A percentile compares a stretch with the other conserved stretches of the same genome.
Evolutionary conservation across 108 stramenopile genomes (phyloP).

Genomic region (Skeletonema menzelii): DNA sequence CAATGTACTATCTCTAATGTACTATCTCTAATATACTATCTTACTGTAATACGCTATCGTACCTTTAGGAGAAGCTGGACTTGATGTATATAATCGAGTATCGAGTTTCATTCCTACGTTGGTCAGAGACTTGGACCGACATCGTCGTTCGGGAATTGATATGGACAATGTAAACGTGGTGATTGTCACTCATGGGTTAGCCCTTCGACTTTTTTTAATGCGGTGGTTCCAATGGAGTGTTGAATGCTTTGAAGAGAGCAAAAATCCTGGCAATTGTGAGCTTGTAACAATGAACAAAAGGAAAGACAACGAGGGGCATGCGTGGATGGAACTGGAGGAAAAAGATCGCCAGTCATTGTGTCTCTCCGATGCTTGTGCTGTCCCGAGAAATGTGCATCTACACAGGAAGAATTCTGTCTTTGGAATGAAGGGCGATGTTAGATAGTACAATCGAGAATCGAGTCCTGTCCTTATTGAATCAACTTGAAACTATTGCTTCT

Average conservation of each 20-base stretch:
- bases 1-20: no score
- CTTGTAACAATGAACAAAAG: constrained; percentile 71
- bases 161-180: constrained; percentile 62
- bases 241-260: constrained; percentile 77
- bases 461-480: no score
- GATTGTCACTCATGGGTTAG: constrained; percentile 87
- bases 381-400: constrained; percentile 37
- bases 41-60: background rate
- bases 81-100: constrained; percentile 65
- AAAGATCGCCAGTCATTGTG: constrained; percentile 20
- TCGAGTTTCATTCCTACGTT: constrained; percentile 72
- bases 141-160: background rate
- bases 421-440: background rate
- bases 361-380: constrained; percentile 31
- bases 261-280: constrained; percentile 83
- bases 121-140: constrained; percentile 44
- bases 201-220: constrained; percentile 75
- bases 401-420: background rate
- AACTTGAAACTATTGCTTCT: no score
- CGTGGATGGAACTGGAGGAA: constrained; percentile 39
- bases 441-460: no score
- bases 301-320: constrained; percentile 26
- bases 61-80: constrained; percentile 23
- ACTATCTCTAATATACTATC: no score
- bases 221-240: constrained; percentile 78